phyloP scores from a whole-genome alignment of 2,329 filamentous ascomycete genomes.

The Penicillium brevicompactum region DNA sequence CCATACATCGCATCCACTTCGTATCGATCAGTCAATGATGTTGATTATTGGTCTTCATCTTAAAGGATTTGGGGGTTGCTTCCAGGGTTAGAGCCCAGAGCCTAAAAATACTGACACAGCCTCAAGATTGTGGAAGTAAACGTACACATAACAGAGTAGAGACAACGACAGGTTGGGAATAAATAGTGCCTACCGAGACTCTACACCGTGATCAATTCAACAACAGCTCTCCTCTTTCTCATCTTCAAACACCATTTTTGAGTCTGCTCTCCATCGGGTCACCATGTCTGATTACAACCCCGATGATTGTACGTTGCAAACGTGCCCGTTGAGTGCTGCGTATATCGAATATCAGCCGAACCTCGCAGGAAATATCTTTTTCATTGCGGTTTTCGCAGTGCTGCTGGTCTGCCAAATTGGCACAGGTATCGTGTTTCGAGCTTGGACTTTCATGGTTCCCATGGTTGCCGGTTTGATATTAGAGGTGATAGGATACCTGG shows the following conservation, averaged over 20 bases:
- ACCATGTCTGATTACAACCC: slow-evolving; percentile 2
- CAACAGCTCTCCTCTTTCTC: background rate
- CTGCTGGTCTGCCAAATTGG: slow-evolving; percentile 45
- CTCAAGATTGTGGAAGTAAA: background rate
- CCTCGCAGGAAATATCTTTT: slow-evolving; percentile 56
- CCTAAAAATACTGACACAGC: slow-evolving; percentile 1
- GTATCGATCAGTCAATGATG: background rate
- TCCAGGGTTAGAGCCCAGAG: background rate
- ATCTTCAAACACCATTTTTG: too few species aligned
- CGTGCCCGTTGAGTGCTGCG: slow-evolving; percentile 37
- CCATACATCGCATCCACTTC: background rate
- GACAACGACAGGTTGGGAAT: background rate
- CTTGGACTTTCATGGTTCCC: slow-evolving; percentile 55
- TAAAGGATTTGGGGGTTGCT: background rate
- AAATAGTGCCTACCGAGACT: background rate
- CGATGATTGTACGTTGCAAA: slow-evolving; percentile 38
- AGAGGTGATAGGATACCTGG: slow-evolving; percentile 63
- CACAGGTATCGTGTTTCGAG: slow-evolving; percentile 50
- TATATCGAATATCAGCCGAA: slow-evolving; percentile 59
- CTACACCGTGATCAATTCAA: background rate
- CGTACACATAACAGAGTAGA: background rate
- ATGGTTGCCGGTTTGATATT: slow-evolving; percentile 57
- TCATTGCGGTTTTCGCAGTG: slow-evolving; percentile 54
- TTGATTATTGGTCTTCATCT: background rate
- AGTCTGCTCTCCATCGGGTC: background rate